A percentile compares a stretch with the other conserved stretches of the same genome.
Conservation (phyloP, 176 grass and related monocot species). For the Zea mays region Zm-B73-REFERENCE-NAM-5.0 NC_050103.1:390501-391000, state of each 20-base stretch:
- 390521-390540: neutral
- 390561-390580: neutral
- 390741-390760: neutral
- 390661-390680: neutral
- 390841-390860: too few species aligned
- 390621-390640: constrained; percentile 23
- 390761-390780: too few species aligned
- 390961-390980: too few species aligned
- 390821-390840: too few species aligned
- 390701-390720: neutral
- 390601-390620: neutral
- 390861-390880: too few species aligned
- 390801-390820: too few species aligned
- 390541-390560: neutral
- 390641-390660: constrained; percentile 3
- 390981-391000: too few species aligned
- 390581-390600: neutral
- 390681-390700: neutral
- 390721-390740: neutral
- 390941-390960: too few species aligned
- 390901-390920: too few species aligned
- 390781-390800: too few species aligned
- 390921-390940: too few species aligned
- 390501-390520: neutral
- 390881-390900: too few species aligned